Evolutionary conservation across 2,329 filamentous ascomycete genomes (phyloP).

Genomic region (Elsinoe batatas): DNA sequence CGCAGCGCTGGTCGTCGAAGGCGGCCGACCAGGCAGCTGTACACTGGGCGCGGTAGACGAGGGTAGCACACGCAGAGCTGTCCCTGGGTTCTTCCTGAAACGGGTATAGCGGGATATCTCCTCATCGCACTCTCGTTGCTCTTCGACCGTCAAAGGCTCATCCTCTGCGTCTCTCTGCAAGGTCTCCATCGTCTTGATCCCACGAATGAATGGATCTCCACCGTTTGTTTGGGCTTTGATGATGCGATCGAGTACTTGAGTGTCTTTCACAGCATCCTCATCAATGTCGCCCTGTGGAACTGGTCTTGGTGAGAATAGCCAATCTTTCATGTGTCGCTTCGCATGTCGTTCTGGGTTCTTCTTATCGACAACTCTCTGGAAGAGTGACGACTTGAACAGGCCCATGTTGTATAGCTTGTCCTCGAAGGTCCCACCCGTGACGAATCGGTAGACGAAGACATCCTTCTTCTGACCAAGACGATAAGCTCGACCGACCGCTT

Average conservation of each 20-base stretch:
- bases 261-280: conserved; percentile 46
- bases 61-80: not conserved
- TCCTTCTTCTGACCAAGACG: conserved; percentile 71
- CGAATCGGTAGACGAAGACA: conserved; percentile 77
- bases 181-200: conserved; percentile 27
- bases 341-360: conserved; percentile 64
- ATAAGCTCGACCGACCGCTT: conserved; percentile 78
- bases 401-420: conserved; percentile 61
- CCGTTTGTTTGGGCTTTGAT: conserved; percentile 39
- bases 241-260: conserved; percentile 50
- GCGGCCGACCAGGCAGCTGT: not conserved
- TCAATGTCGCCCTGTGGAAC: conserved; percentile 43
- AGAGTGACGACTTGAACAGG: conserved; percentile 74
- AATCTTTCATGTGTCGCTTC: conserved; percentile 40
- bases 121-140: conserved; percentile 22
- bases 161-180: conserved; percentile 26
- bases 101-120: conserved; percentile 29
- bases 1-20: not conserved
- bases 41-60: not conserved
- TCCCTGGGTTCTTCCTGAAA: not conserved
- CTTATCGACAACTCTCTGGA: conserved; percentile 71
- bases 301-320: conserved; percentile 50
- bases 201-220: conserved; percentile 41
- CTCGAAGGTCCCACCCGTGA: conserved; percentile 71
- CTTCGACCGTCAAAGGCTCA: conserved; percentile 24